A percentile compares a stretch with the other conserved stretches of the same genome.
phyloP scores from a whole-genome alignment of 352 stramenopile species.

The Phytophthora tubulina region DNA sequence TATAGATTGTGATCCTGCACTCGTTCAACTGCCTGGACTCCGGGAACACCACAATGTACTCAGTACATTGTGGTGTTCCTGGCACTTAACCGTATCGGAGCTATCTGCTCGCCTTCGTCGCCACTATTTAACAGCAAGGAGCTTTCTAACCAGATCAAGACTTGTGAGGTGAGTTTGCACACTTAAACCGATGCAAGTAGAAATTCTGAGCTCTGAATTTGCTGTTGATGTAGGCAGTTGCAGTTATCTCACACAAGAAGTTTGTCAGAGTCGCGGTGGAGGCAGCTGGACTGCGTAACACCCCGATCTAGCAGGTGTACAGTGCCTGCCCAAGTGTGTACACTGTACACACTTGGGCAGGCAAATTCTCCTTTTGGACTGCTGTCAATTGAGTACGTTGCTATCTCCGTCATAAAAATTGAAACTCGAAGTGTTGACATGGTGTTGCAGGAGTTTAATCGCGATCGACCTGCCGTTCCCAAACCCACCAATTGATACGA shows the following conservation, averaged over 20 bases:
- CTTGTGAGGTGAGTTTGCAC: slow-evolving; percentile 10
- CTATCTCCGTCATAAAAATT: neutral
- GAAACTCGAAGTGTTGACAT: neutral
- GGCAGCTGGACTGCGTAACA: slow-evolving; percentile 18
- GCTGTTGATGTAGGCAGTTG: slow-evolving; percentile 10
- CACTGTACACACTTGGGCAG: slow-evolving; percentile 36
- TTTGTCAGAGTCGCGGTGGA: slow-evolving; percentile 31
- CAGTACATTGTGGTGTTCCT: slow-evolving; percentile 59
- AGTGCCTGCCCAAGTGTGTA: no score
- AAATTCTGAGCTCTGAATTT: neutral
- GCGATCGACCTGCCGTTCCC: slow-evolving; percentile 23
- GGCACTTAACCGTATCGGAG: slow-evolving; percentile 51
- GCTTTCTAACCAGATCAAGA: slow-evolving; percentile 44
- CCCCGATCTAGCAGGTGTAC: slow-evolving; percentile 25
- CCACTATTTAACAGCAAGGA: slow-evolving; percentile 49
- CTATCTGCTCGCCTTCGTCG: slow-evolving; percentile 51
- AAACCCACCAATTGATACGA: slow-evolving; percentile 22
- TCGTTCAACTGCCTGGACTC: slow-evolving; percentile 68
- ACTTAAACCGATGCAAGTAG: neutral
- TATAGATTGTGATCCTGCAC: slow-evolving; percentile 55
- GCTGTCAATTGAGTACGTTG: slow-evolving; percentile 41
- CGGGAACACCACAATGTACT: no score
- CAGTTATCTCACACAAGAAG: slow-evolving; percentile 41
- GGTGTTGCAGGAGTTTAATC: slow-evolving; percentile 54
- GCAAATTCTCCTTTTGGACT: neutral